Evolutionary conservation across 1,284 basidiomycete species (phyloP), one percentile per base, ranked within the genome.

Genomic region (Ustilago loliicola): DNA sequence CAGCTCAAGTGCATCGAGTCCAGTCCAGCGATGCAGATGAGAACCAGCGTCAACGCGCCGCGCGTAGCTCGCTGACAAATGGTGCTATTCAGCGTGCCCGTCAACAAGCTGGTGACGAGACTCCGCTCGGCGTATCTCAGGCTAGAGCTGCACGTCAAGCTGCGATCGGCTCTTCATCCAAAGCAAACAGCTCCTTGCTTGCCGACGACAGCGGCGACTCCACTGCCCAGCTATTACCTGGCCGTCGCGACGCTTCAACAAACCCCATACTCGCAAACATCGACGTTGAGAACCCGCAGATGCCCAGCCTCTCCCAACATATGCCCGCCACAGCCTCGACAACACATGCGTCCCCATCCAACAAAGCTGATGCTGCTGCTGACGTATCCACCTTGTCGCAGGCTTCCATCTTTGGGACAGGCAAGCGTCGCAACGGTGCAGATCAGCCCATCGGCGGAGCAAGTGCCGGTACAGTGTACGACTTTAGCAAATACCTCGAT

Each of bases 401-500:
- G 21, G 65, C 71, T 7, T 61, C 61, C 61, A 61, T 73, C 61
- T 73, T 73, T 42, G 71, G 71, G 17, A 73, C 66, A 3, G 32
- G 54, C 21, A 70, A 63, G 15, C 72, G 72, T 25, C 61, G 66
- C 8, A 64, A 65, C 52, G 68, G 74, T 15, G 54, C 30, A 19
- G 66, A 68, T 19, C 69, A 67, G 36, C 65, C 69, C 47, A 66
- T 68, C 25, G 61, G 68, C 10, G 63, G 48, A 34, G 63, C 59
- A 21, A 50, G 19, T 17, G 51, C 54, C 25, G 72, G 64, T 42
- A 61, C 58, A 50, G 75, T 62, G 3, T 77, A 77, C 38, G 75
- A 77, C 48, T 77, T 77, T 47, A 60, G 51, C 70, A 77, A 72
- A 42, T 77, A 77, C 38, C 70, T 77, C 34, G 70, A 77, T 21